Conservation (phyloP, 371 early-diverging fungal genomes). For the Mortierella sp. region DNA sequence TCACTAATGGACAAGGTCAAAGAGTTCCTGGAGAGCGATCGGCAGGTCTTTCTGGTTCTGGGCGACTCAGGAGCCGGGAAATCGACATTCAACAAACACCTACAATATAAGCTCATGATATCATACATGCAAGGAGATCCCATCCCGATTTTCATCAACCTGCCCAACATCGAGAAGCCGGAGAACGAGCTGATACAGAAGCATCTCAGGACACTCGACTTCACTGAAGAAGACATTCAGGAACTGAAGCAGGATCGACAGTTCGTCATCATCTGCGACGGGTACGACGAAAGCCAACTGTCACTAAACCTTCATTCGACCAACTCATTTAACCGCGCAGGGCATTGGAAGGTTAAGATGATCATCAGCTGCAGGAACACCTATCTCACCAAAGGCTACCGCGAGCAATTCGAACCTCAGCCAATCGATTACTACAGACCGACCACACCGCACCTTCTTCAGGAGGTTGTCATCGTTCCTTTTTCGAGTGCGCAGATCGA, state of each 20-base stretch:
- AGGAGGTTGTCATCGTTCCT: constrained; percentile 3
- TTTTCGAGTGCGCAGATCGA: constrained; percentile 16
- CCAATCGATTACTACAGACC: background rate
- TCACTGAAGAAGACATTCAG: constrained; percentile 7
- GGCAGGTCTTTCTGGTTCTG: constrained; percentile 17
- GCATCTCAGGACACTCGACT: background rate
- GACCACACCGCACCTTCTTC: background rate
- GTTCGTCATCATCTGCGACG: constrained; percentile 25
- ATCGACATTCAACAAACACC: constrained; percentile 24
- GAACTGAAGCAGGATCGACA: constrained; percentile 4
- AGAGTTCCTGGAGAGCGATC: constrained; percentile 1
- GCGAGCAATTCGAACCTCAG: constrained; percentile 3
- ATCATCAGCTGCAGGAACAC: constrained; percentile 18
- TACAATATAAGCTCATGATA: background rate
- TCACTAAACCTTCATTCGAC: background rate
- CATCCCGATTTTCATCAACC: constrained; percentile 21
- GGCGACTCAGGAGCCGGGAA: constrained; percentile 36
- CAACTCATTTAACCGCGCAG: constrained; percentile 5
- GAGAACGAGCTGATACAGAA: constrained; percentile 13
- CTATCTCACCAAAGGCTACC: constrained; percentile 9
- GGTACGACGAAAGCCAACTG: constrained; percentile 21
- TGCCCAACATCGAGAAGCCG: constrained; percentile 5
- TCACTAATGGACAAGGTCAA: constrained; percentile 6
- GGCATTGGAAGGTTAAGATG: constrained; percentile 10
- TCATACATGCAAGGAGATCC: background rate